phyloP scores from a whole-genome alignment of 2,329 filamentous ascomycete genomes.

The Alternaria tenuissima region DNA sequence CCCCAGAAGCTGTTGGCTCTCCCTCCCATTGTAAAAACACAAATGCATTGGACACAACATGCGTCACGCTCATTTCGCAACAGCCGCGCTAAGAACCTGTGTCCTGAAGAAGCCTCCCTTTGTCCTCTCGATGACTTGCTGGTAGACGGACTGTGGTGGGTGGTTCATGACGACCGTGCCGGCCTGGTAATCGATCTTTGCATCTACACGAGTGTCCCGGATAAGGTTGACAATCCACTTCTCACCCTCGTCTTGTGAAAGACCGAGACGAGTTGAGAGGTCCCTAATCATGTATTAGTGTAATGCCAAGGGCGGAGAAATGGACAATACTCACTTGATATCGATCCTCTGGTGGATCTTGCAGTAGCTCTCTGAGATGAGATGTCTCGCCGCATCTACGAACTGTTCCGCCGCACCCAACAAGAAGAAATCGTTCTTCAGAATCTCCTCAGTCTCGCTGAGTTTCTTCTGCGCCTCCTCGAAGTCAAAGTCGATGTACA shows the following conservation, averaged over 20 bases:
- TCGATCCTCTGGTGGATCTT: slow-evolving; percentile 99
- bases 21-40: background rate
- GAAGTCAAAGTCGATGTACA: slow-evolving; percentile 97
- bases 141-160: slow-evolving; percentile 96
- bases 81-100: slow-evolving; percentile 79
- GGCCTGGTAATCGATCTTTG: slow-evolving; percentile 99
- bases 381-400: slow-evolving; percentile 90
- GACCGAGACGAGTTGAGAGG: slow-evolving; percentile 86
- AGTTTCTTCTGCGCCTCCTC: slow-evolving; percentile 94
- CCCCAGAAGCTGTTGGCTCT: slow-evolving; percentile 20
- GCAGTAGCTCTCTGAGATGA: slow-evolving; percentile 99
- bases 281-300: slow-evolving; percentile 63
- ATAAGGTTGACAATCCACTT: slow-evolving; percentile 99
- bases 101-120: slow-evolving; percentile 99
- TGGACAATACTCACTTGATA: slow-evolving; percentile 72
- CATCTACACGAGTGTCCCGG: slow-evolving; percentile 94
- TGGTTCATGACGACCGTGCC: slow-evolving; percentile 99
- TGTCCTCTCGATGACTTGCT: slow-evolving; percentile 98
- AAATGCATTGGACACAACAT: background rate
- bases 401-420: slow-evolving; percentile 84
- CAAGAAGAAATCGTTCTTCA: slow-evolving; percentile 96
- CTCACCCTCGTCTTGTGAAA: slow-evolving; percentile 94
- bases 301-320: background rate
- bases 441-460: slow-evolving; percentile 84
- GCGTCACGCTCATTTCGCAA: slow-evolving; percentile 54